Conservation (phyloP, 2,329 filamentous ascomycete species). For the Xylariaceae sp. region DNA sequence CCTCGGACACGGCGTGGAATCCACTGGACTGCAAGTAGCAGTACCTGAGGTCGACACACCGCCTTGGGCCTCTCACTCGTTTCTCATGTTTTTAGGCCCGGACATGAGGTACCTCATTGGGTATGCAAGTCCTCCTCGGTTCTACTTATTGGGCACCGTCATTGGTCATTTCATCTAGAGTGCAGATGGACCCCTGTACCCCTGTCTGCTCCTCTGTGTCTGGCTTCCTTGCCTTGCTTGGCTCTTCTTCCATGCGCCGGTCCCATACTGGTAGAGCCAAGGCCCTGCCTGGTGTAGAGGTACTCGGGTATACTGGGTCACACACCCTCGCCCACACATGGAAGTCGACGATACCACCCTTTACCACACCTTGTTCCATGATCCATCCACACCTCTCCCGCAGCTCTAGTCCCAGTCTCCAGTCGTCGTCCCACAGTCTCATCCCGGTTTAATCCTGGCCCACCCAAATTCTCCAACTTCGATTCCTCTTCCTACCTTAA, state of each 20-base stretch:
- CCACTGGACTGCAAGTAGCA: constrained; percentile 18
- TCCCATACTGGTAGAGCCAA: constrained; percentile 33
- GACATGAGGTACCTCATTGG: constrained; percentile 46
- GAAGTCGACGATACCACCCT: too few species aligned
- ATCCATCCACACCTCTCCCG: constrained; percentile 1
- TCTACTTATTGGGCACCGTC: constrained; percentile 28
- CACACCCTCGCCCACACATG: constrained; percentile 24
- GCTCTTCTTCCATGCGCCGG: constrained; percentile 49
- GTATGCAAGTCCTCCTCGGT: constrained; percentile 41
- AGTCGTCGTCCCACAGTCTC: too few species aligned
- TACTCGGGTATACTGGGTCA: too few species aligned
- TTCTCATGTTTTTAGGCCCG: constrained; percentile 47
- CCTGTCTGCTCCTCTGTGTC: too few species aligned
- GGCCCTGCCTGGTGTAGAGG: too few species aligned
- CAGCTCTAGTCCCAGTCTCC: too few species aligned
- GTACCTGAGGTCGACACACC: constrained; percentile 27
- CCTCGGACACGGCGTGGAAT: background rate
- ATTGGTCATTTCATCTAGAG: constrained; percentile 53
- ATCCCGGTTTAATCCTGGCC: too few species aligned
- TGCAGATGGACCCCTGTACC: constrained; percentile 32
- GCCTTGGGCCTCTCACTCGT: constrained; percentile 27
- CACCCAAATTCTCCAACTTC: constrained; percentile 19
- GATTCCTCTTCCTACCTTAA: constrained; percentile 17
- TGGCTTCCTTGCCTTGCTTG: constrained; percentile 32
- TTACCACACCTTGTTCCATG: background rate